Conservation (phyloP, 352 stramenopile species). For the Phytopythium ostracodes region DNA sequence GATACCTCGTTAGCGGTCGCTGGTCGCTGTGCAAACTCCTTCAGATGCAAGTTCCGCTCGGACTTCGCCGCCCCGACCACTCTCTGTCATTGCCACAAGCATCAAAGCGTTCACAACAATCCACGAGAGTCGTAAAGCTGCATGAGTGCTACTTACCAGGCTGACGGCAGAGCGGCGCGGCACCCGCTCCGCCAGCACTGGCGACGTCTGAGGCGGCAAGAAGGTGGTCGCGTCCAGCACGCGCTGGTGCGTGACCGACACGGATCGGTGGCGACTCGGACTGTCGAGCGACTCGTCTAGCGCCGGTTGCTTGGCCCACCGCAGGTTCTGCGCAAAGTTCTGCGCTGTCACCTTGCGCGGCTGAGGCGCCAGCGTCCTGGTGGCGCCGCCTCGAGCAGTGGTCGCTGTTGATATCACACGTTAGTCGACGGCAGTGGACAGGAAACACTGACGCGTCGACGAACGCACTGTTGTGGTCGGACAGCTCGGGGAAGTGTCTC, state of each 20-base stretch:
- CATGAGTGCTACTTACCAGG: neutral
- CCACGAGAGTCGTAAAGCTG: neutral
- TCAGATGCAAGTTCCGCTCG: conserved; percentile 10
- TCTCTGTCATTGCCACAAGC: neutral
- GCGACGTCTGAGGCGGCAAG: neutral
- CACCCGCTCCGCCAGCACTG: neutral
- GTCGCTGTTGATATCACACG: neutral
- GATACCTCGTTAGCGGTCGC: conserved; percentile 28
- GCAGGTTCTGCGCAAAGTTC: conserved; percentile 37
- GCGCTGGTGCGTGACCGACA: neutral
- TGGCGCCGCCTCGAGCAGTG: neutral
- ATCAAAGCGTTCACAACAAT: neutral
- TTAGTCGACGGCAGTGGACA: neutral
- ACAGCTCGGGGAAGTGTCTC: conserved; percentile 56
- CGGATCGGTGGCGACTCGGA: conserved; percentile 4
- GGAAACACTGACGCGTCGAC: neutral
- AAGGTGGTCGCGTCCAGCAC: neutral
- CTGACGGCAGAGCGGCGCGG: neutral
- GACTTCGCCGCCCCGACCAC: neutral
- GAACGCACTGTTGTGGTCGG: conserved; percentile 23
- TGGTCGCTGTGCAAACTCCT: conserved; percentile 15
- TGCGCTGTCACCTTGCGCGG: conserved; percentile 33
- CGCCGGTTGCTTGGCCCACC: conserved; percentile 38
- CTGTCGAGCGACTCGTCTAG: neutral
- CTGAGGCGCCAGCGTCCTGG: conserved; percentile 13